Percentiles rank a stretch among this genome's conserved stretches.
phyloP scores from a whole-genome alignment of 2,329 filamentous ascomycete genomes.

The Aspergillus caelatus region DNA sequence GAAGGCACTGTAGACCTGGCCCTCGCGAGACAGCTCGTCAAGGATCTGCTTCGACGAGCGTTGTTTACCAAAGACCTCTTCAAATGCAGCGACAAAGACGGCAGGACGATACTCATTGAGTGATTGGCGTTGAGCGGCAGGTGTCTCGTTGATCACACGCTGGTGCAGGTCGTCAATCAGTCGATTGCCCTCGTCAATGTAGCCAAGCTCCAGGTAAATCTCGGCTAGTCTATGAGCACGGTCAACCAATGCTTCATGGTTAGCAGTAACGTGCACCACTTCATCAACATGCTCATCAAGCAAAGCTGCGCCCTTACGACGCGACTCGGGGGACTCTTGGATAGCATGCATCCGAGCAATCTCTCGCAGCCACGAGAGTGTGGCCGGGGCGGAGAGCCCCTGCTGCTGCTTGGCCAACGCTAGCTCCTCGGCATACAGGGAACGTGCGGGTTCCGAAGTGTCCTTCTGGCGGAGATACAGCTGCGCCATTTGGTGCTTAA shows the following conservation, averaged over 20 bases:
- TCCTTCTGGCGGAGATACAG: slow-evolving; percentile 49
- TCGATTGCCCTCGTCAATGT: slow-evolving; percentile 44
- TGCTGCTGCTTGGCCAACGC: slow-evolving; percentile 47
- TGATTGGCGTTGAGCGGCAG: slow-evolving; percentile 28
- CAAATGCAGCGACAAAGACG: slow-evolving; percentile 51
- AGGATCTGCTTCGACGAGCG: slow-evolving; percentile 45
- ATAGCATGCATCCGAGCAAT: slow-evolving; percentile 48
- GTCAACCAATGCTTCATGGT: slow-evolving; percentile 49
- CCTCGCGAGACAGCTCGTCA: slow-evolving; percentile 47
- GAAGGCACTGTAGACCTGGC: slow-evolving; percentile 45
- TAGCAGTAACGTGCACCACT: slow-evolving; percentile 44
- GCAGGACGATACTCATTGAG: slow-evolving; percentile 42
- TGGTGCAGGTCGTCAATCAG: slow-evolving; percentile 53
- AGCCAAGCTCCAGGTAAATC: slow-evolving; percentile 49
- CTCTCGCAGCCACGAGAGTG: slow-evolving; percentile 48
- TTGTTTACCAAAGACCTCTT: slow-evolving; percentile 44
- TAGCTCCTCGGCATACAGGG: slow-evolving; percentile 48
- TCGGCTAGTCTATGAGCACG: slow-evolving; percentile 51
- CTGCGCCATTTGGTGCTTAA: slow-evolving; percentile 55
- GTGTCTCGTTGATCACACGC: slow-evolving; percentile 52
- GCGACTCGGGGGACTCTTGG: slow-evolving; percentile 42
- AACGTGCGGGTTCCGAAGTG: slow-evolving; percentile 41
- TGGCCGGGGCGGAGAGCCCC: slow-evolving; percentile 52
- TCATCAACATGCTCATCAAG: slow-evolving; percentile 47
- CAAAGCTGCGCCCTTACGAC: slow-evolving; percentile 41